Percentiles rank a stretch among this genome's conserved stretches.
phyloP scores from a whole-genome alignment of 345 rosid genomes.

The Rhizophora apiculata region DNA sequence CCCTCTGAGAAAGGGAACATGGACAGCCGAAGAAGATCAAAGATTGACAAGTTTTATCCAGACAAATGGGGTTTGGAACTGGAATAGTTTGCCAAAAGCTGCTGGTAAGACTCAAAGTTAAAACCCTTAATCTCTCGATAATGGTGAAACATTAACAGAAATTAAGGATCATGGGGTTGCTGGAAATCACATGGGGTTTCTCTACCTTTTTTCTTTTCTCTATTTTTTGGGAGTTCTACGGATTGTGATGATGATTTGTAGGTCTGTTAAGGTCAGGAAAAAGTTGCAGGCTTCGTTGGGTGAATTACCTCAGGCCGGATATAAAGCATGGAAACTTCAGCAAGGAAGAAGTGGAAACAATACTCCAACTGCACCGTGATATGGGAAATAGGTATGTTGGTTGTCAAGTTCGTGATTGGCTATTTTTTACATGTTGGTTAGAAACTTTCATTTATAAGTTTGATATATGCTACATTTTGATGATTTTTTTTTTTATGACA shows the following conservation, averaged over 20 bases:
- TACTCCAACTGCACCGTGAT: slow-evolving; percentile 36
- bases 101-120: slow-evolving; percentile 22
- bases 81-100: slow-evolving; percentile 31
- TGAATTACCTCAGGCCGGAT: slow-evolving; percentile 54
- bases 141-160: too few relatives aligned
- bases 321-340: slow-evolving; percentile 58
- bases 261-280: slow-evolving; percentile 57
- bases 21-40: slow-evolving; percentile 36
- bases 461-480: too few relatives aligned
- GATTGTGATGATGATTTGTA: slow-evolving; percentile 12
- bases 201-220: background rate
- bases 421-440: background rate
- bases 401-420: background rate
- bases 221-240: background rate
- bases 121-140: background rate
- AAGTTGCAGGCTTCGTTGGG: slow-evolving; percentile 74
- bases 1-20: slow-evolving; percentile 22
- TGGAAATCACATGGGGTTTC: background rate
- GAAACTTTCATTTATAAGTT: background rate
- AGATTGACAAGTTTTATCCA: slow-evolving; percentile 24
- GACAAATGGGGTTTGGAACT: slow-evolving; percentile 34
- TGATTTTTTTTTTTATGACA: too few relatives aligned
- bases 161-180: background rate
- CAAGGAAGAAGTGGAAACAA: slow-evolving; percentile 44
- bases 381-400: slow-evolving; percentile 45